These are phyloP conservation scores for Juglanconis sp. DNA, from an alignment of 2,329 filamentous ascomycete genomes.

Conservation along the genomic window DNA sequence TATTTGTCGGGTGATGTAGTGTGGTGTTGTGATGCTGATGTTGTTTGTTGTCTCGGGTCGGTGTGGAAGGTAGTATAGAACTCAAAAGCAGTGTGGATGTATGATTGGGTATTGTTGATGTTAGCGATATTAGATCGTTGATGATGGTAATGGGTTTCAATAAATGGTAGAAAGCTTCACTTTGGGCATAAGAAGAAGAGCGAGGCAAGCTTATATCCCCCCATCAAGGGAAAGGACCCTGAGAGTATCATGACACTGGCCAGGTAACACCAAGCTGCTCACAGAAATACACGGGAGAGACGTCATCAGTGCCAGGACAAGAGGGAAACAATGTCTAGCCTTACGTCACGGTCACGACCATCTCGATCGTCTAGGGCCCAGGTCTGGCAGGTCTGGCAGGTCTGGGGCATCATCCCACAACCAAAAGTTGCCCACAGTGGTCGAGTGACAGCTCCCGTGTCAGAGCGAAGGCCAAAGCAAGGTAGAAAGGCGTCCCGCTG, in stretches of 20 bases:
- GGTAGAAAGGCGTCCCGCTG: constrained; percentile 9
- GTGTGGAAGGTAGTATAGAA: background rate
- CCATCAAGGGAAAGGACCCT: background rate
- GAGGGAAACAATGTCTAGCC: background rate
- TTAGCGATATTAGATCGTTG: background rate
- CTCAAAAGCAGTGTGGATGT: background rate
- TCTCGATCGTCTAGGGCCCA: constrained; percentile 15
- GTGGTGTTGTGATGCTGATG: background rate
- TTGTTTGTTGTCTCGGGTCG: background rate
- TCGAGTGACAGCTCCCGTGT: constrained; percentile 1
- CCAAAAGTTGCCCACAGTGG: background rate
- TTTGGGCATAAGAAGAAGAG: background rate
- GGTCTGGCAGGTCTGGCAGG: background rate
- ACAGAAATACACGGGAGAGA: constrained; percentile 6
- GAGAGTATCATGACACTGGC: background rate
- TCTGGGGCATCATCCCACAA: too few relatives aligned
- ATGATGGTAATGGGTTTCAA: background rate
- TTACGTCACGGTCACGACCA: constrained; percentile 20
- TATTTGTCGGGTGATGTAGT: background rate
- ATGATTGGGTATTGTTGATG: background rate
- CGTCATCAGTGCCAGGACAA: constrained; percentile 15
- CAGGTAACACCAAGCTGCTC: constrained; percentile 1
- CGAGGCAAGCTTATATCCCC: constrained; percentile 18
- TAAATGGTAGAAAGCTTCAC: background rate
- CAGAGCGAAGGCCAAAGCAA: background rate